A percentile compares a stretch with the other conserved stretches of the same genome.
These are phyloP conservation scores for Talaromyces sp. DNA, from an alignment of 2,329 filamentous ascomycete genomes.

Conservation along the genomic window DNA sequence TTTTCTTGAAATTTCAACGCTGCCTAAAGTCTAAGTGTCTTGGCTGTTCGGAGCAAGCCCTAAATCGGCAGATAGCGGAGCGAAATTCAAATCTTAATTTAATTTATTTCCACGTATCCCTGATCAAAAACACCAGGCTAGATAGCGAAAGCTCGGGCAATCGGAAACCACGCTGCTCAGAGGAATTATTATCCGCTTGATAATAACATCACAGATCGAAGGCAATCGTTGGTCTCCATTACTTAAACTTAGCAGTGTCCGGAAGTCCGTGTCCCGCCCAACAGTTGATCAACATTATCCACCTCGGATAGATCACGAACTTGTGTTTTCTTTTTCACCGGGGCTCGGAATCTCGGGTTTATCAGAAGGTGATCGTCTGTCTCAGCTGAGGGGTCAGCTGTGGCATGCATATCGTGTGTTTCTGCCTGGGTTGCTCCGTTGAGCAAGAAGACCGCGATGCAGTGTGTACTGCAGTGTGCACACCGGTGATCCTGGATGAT, in stretches of 20 bases:
- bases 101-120: not conserved
- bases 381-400: not conserved
- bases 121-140: not conserved
- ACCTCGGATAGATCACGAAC: not conserved
- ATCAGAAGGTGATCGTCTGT: not conserved
- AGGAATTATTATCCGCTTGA: not conserved
- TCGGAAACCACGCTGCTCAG: not conserved
- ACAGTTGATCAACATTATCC: not conserved
- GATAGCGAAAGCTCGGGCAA: not conserved
- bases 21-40: not conserved
- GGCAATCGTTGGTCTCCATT: not conserved
- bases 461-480: too few relatives aligned
- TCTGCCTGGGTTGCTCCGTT: not conserved
- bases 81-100: too few relatives aligned
- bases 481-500: not conserved
- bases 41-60: not conserved
- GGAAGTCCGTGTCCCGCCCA: too few relatives aligned
- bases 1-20: not conserved
- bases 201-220: not conserved
- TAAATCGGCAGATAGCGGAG: not conserved
- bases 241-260: too few relatives aligned
- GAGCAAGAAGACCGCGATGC: not conserved
- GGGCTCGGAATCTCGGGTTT: not conserved
- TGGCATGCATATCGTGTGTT: not conserved
- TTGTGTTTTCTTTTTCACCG: not conserved